These are phyloP conservation scores for Phytophthora idaei DNA, from an alignment of 352 stramenopile species.

Conservation along the genomic window DNA sequence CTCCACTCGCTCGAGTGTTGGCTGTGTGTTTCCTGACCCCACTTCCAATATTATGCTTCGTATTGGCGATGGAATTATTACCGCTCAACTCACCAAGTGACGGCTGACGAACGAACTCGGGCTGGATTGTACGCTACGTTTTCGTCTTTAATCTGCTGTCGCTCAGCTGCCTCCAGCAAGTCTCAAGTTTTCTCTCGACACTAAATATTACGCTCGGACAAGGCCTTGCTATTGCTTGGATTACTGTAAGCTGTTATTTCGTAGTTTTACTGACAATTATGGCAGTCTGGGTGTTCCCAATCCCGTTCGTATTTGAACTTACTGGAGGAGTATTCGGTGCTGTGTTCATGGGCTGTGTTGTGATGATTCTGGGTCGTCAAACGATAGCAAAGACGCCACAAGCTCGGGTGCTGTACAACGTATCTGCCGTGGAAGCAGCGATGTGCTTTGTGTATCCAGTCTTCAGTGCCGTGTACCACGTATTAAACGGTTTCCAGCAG, in stretches of 20 bases:
- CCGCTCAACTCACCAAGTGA: not conserved
- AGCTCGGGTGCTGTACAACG: conserved; percentile 9
- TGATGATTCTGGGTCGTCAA: conserved; percentile 14
- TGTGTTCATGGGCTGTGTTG: conserved; percentile 17
- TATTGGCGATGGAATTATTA: not conserved
- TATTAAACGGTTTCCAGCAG: not conserved
- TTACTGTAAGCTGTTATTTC: conserved; percentile 26
- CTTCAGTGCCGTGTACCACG: conserved; percentile 20
- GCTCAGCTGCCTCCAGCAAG: conserved; percentile 5
- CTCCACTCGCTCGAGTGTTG: conserved; percentile 10
- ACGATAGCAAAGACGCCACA: conserved; percentile 11
- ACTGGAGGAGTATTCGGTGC: conserved; percentile 21
- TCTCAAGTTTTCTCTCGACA: conserved; percentile 9
- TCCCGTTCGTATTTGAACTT: conserved; percentile 36
- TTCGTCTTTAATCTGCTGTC: not conserved
- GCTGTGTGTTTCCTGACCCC: conserved; percentile 23
- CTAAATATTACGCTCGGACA: conserved; percentile 24
- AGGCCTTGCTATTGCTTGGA: conserved; percentile 19
- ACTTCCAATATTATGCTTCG: conserved; percentile 3
- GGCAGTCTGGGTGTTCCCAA: conserved; percentile 27
- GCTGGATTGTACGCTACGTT: not conserved
- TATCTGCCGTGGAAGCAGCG: conserved; percentile 13
- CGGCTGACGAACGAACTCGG: not conserved
- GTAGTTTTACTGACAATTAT: conserved; percentile 27
- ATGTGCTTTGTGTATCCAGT: conserved; percentile 29